Percentiles rank a stretch among this genome's conserved stretches.
phyloP scores from a whole-genome alignment of 129 eudicot species.

The Sambucus nigra region DNA sequence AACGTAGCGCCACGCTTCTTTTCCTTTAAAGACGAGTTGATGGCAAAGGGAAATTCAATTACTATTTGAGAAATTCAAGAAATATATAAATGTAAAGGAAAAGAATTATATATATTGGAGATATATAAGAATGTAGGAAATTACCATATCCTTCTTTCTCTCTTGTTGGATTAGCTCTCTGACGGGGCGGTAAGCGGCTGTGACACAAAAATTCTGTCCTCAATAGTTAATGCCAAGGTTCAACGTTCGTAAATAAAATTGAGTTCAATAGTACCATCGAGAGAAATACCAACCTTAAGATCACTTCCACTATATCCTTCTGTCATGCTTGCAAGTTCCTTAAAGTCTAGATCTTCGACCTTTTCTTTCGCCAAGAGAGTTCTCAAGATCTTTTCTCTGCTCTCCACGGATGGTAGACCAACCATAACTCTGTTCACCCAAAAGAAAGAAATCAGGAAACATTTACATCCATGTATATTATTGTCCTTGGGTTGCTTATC shows the following conservation, averaged over 20 bases:
- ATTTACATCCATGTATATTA: not conserved
- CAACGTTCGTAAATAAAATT: conserved; percentile 5
- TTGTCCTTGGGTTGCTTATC: not conserved
- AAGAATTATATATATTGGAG: not conserved
- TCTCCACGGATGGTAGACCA: conserved; percentile 75
- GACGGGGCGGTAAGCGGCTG: conserved; percentile 97
- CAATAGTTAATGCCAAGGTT: conserved; percentile 31
- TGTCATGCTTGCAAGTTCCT: conserved; percentile 88
- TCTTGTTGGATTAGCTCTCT: conserved; percentile 88
- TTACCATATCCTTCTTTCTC: conserved; percentile 54
- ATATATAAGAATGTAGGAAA: conserved; percentile 4
- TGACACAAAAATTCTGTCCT: conserved; percentile 76
- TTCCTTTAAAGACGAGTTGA: not conserved
- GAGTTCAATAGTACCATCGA: conserved; percentile 1
- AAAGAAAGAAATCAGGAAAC: not conserved
- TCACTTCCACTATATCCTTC: conserved; percentile 98
- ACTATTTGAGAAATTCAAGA: no score
- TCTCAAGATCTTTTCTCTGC: conserved; percentile 76
- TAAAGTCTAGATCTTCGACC: conserved; percentile 55
- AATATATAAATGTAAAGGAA: not conserved
- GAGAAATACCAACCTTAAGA: conserved; percentile 68
- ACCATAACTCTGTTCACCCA: conserved; percentile 67
- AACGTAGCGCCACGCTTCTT: not conserved
- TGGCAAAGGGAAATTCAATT: not conserved
- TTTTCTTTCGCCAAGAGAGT: conserved; percentile 78